Conservation (phyloP, 106 monocot species). For the Triglochin maritima region DNA sequence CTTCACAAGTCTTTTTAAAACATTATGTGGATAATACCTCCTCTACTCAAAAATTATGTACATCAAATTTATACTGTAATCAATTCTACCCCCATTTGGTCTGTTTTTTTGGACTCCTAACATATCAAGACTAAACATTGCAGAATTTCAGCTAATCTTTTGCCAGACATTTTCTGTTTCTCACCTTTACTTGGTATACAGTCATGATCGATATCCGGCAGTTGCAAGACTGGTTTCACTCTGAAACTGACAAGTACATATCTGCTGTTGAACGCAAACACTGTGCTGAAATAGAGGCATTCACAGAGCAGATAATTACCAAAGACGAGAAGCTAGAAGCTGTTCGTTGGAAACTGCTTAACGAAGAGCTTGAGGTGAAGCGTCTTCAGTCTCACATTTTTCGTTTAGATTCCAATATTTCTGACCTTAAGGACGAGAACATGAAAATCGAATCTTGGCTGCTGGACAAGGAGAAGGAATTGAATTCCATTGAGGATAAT, state of each 20-base stretch:
- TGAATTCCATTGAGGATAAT: constrained; percentile 36
- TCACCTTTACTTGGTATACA: too few species aligned
- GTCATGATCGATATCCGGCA: constrained; percentile 22
- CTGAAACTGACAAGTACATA: constrained; percentile 45
- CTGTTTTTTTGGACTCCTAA: too few species aligned
- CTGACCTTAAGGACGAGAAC: constrained; percentile 39
- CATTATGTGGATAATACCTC: too few species aligned
- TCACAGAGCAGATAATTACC: constrained; percentile 64
- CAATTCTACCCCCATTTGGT: too few species aligned
- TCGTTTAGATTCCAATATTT: constrained; percentile 39
- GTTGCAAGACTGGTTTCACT: constrained; percentile 54
- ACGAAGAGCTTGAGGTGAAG: constrained; percentile 59
- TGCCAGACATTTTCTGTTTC: too few species aligned
- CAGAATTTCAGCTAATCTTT: too few species aligned
- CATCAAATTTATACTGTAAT: too few species aligned
- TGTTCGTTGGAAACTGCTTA: constrained; percentile 42
- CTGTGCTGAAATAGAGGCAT: constrained; percentile 64
- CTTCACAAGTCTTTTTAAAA: too few species aligned
- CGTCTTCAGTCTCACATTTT: constrained; percentile 45
- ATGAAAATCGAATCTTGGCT: constrained; percentile 35
- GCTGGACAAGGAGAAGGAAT: constrained; percentile 38
- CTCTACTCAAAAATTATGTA: too few species aligned
- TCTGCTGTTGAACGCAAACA: constrained; percentile 40
- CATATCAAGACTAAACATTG: too few species aligned
- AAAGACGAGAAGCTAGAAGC: constrained; percentile 81